Percentiles rank a stretch among this genome's conserved stretches.
Evolutionary conservation across 768 basidiomycete species (phyloP).

Genomic region (Infundibulicybe gibba): DNA sequence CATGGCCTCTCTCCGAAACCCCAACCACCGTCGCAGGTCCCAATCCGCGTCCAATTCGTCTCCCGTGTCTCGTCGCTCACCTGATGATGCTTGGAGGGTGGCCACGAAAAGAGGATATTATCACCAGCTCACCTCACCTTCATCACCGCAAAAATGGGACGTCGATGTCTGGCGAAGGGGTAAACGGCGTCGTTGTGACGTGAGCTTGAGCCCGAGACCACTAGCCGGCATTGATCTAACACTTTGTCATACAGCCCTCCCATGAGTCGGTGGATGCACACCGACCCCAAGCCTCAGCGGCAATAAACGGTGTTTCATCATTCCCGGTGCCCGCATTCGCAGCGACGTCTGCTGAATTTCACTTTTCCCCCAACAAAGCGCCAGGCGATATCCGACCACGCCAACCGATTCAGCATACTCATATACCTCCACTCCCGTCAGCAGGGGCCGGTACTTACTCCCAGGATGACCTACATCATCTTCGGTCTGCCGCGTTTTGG

Average conservation of each 20-base stretch:
- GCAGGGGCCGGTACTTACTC: constrained; percentile 12
- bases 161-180: constrained; percentile 50
- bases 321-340: constrained; percentile 31
- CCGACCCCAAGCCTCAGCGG: no score
- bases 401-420: constrained; percentile 12
- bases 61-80: constrained; percentile 25
- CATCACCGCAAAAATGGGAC: constrained; percentile 44
- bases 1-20: constrained; percentile 29
- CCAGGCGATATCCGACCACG: constrained; percentile 9
- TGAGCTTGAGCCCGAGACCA: constrained; percentile 33
- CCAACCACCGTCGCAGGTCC: constrained; percentile 46
- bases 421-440: neutral
- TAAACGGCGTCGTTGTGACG: constrained; percentile 49
- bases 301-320: constrained; percentile 13
- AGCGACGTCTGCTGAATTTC: constrained; percentile 47
- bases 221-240: constrained; percentile 6
- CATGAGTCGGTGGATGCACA: constrained; percentile 9
- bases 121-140: constrained; percentile 25
- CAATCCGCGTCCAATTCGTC: constrained; percentile 45
- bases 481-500: constrained; percentile 62
- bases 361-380: constrained; percentile 32
- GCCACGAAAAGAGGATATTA: constrained; percentile 49
- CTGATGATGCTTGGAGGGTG: constrained; percentile 33
- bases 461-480: constrained; percentile 31
- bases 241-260: constrained; percentile 15